Evolutionary conservation across 1,284 basidiomycete genomes (phyloP), one percentile per base, ranked within the genome.

Genomic region (Prillingera fragicola): DNA sequence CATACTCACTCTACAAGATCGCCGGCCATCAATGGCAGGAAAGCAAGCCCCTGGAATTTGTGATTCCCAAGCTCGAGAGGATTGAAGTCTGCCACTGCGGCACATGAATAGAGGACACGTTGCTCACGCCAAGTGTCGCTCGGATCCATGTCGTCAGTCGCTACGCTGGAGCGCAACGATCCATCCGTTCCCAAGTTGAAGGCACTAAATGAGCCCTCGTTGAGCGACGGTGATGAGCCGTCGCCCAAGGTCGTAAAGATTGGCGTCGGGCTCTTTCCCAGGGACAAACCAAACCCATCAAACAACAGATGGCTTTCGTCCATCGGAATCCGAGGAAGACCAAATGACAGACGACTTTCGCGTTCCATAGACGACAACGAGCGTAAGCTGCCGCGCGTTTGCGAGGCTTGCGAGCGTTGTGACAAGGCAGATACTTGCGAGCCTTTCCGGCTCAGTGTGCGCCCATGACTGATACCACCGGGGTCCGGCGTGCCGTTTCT

Each of bases 51-150:
- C 43, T 62, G 52, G 47, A 70, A 72, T 17, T 44, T 38, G 34
- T 48, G 54, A 40, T 60, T 51, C 3, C 65, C 65, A 1, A 57
- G 38, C 15, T 46, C 50, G 9, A 21, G 14, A 1, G 67, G 61
- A 41, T 60, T 56, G 37, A 71, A 72, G 29, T 65, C 59, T 5
- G 70, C 70, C 1, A 72, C 70, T 39, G 61, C 69, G 2, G 56
- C 59, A 49, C 70, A 72, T 37, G 63, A 59, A 46, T 72, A 72
- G 17, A 70, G 41, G 5, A 65, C 57, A 10, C 34, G 47, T 38
- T 65, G 62, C 24, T 57, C 48, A 41, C 60, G 56, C 66, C 62
- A 65, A 28, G 56, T 62, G 33, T 65, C 65, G 8, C 52, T 49
- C 2, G 57, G 57, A 37, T 68, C 64, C 13, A 60, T 36, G 17